Evolutionary conservation across 305 asterid species (phyloP).

Genomic region (Fraxinus xanthoxyloides): DNA sequence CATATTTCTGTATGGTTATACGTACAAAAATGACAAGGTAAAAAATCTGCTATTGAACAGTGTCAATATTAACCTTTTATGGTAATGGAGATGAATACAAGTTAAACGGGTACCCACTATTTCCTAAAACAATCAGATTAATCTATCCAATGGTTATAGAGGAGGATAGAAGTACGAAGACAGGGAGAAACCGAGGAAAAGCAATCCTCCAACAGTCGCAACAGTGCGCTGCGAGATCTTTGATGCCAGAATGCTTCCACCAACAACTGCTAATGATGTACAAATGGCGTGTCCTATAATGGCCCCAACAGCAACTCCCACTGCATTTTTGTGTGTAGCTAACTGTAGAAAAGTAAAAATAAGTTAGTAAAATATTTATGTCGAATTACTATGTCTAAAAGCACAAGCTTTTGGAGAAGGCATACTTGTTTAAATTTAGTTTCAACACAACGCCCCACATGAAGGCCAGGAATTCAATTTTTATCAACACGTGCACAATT

Average conservation of each 20-base stretch:
- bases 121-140: slow-evolving; percentile 9
- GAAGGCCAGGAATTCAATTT: background rate
- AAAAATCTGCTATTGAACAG: background rate
- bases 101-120: background rate
- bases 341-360: slow-evolving; percentile 42
- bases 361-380: background rate
- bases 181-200: slow-evolving; percentile 82
- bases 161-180: slow-evolving; percentile 95
- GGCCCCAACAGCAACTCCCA: slow-evolving; percentile 90
- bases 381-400: background rate
- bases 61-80: background rate
- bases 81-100: background rate
- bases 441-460: background rate
- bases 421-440: background rate
- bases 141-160: slow-evolving; percentile 44
- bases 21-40: background rate
- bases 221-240: slow-evolving; percentile 94
- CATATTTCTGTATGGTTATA: background rate
- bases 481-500: background rate
- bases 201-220: slow-evolving; percentile 85
- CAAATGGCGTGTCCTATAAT: slow-evolving; percentile 79
- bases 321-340: slow-evolving; percentile 89
- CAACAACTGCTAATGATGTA: slow-evolving; percentile 85
- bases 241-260: slow-evolving; percentile 96
- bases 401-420: background rate